Evolutionary conservation across 116 monocot species (phyloP).

Genomic region (Papilionanthe hybrid): DNA sequence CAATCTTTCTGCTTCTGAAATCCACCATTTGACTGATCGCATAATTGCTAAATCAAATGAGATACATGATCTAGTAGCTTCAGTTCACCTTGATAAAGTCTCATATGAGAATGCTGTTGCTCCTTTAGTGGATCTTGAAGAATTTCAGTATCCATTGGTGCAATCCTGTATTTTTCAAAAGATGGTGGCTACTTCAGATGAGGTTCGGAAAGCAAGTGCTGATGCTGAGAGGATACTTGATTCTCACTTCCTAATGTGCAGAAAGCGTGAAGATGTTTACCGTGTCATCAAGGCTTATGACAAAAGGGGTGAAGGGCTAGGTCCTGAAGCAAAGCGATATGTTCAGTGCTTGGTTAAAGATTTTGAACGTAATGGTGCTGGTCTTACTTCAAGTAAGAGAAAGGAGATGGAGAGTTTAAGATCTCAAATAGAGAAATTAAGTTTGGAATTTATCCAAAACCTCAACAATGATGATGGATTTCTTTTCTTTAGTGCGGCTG

Average conservation of each 20-base stretch:
- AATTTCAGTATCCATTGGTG: conserved; percentile 73
- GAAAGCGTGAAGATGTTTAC: conserved; percentile 99
- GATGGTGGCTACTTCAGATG: conserved; percentile 66
- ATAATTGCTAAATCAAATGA: conserved; percentile 75
- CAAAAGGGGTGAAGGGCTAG: conserved; percentile 60
- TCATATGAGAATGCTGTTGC: conserved; percentile 61
- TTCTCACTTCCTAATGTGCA: conserved; percentile 64
- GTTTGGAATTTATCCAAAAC: conserved; percentile 65
- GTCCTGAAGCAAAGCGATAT: conserved; percentile 67
- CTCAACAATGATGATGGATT: conserved; percentile 50
- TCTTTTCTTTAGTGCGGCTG: conserved; percentile 59
- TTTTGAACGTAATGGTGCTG: conserved; percentile 84
- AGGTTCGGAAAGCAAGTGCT: conserved; percentile 78
- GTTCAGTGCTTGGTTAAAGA: conserved; percentile 72
- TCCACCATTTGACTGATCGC: conserved; percentile 50
- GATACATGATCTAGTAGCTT: conserved; percentile 64
- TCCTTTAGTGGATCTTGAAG: conserved; percentile 77
- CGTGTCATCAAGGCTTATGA: conserved; percentile 68
- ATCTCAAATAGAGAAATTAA: conserved; percentile 69
- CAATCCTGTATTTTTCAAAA: conserved; percentile 84
- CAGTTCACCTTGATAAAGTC: conserved; percentile 69
- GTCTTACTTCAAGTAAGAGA: conserved; percentile 64
- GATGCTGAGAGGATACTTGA: conserved; percentile 78
- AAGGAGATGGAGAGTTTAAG: conserved; percentile 69
- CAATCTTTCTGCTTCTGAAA: conserved; percentile 70